Percentiles rank a stretch among this genome's conserved stretches.
These are phyloP conservation scores for Fusarium udum DNA, from an alignment of 2,329 filamentous ascomycete genomes.

Conservation along the genomic window DNA sequence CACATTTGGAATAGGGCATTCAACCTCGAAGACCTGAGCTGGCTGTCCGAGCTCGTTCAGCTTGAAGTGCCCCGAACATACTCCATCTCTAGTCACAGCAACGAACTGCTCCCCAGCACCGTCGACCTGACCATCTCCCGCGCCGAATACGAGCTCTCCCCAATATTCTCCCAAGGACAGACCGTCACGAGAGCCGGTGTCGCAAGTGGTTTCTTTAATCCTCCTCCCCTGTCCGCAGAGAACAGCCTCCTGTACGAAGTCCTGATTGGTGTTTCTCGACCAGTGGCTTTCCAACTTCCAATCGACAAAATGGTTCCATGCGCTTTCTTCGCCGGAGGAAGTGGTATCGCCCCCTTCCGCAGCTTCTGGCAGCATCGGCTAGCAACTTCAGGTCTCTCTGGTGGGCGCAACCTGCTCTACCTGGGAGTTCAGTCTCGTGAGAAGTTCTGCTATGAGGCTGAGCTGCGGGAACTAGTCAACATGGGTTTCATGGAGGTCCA, in stretches of 20 bases:
- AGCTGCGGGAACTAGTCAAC: slow-evolving; percentile 46
- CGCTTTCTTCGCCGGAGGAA: slow-evolving; percentile 63
- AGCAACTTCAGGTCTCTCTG: slow-evolving; percentile 45
- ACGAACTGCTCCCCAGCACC: slow-evolving; percentile 60
- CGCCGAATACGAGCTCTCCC: slow-evolving; percentile 59
- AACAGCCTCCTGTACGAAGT: slow-evolving; percentile 55
- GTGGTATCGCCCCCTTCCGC: slow-evolving; percentile 63
- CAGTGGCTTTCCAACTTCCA: slow-evolving; percentile 61
- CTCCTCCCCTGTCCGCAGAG: slow-evolving; percentile 46
- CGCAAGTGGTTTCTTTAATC: slow-evolving; percentile 65
- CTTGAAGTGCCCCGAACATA: slow-evolving; percentile 63
- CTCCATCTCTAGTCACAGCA: slow-evolving; percentile 60
- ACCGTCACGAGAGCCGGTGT: slow-evolving; percentile 55
- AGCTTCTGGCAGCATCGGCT: slow-evolving; percentile 62
- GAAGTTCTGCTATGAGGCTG: slow-evolving; percentile 47
- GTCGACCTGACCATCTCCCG: slow-evolving; percentile 63
- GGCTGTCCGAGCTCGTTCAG: slow-evolving; percentile 57
- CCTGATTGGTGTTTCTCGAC: slow-evolving; percentile 62
- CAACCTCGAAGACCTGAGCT: slow-evolving; percentile 54
- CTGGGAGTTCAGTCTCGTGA: slow-evolving; percentile 63
- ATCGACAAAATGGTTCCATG: slow-evolving; percentile 60
- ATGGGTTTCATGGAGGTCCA: slow-evolving; percentile 62
- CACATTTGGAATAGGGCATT: slow-evolving; percentile 63
- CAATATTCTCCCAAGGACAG: slow-evolving; percentile 50
- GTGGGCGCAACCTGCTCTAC: slow-evolving; percentile 60